These are phyloP conservation scores for Mycena alexandri DNA, from an alignment of 768 basidiomycete genomes.

Conservation along the genomic window DNA sequence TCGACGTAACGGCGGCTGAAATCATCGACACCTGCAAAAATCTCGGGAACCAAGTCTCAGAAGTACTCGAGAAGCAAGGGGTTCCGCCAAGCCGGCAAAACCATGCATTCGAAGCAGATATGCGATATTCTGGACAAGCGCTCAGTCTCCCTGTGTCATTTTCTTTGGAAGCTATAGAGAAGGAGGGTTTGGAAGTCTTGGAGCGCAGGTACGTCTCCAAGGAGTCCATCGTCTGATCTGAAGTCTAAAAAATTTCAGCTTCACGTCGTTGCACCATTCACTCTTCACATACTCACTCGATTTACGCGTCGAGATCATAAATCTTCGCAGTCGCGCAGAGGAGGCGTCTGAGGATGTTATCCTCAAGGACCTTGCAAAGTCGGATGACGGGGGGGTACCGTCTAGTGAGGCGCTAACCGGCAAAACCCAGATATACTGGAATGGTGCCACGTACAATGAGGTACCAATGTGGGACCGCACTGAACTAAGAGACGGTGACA, in stretches of 20 bases:
- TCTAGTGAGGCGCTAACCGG: conserved; percentile 17
- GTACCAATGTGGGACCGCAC: conserved; percentile 45
- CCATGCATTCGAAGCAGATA: conserved; percentile 43
- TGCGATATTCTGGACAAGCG: conserved; percentile 47
- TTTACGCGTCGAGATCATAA: conserved; percentile 42
- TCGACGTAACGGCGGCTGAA: conserved; percentile 37
- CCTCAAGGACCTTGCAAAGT: conserved; percentile 27
- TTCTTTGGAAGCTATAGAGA: conserved; percentile 36
- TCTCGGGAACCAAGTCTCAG: conserved; percentile 38
- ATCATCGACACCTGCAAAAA: conserved; percentile 33
- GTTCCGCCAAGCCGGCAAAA: conserved; percentile 29
- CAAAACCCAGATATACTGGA: conserved; percentile 37
- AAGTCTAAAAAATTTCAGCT: conserved; percentile 29
- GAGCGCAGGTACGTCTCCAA: conserved; percentile 27
- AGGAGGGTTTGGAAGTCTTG: conserved; percentile 29
- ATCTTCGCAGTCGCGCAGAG: conserved; percentile 40
- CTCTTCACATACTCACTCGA: conserved; percentile 46
- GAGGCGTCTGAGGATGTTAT: conserved; percentile 38
- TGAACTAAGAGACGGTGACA: conserved; percentile 39
- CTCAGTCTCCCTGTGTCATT: conserved; percentile 42
- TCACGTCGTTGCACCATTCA: conserved; percentile 40
- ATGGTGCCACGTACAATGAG: conserved; percentile 34
- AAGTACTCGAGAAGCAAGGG: conserved; percentile 41
- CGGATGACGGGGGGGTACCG: conserved; percentile 30
- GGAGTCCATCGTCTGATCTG: not conserved